Percentiles rank a stretch among this genome's conserved stretches.
Conservation (phyloP, 495 filamentous ascomycete genomes). For the Cudoniella acicularis region DNA sequence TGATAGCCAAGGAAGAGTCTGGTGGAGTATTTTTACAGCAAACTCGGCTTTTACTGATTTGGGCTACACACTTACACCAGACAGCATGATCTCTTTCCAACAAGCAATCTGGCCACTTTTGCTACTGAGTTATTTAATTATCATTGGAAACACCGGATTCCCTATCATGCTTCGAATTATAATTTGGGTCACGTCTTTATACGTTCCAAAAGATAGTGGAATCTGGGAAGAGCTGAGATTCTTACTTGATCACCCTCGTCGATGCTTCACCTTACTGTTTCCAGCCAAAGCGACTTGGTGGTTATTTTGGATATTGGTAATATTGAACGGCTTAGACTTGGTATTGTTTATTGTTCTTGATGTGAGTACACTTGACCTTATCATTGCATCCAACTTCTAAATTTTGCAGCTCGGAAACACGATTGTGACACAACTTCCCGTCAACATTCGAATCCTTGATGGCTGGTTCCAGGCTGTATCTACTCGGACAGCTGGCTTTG, state of each 20-base stretch:
- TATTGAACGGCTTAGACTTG: conserved; percentile 77
- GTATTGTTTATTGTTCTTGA: conserved; percentile 90
- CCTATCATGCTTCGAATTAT: conserved; percentile 87
- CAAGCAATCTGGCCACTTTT: conserved; percentile 70
- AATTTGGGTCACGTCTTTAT: conserved; percentile 70
- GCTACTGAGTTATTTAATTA: conserved; percentile 73
- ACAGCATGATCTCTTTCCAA: conserved; percentile 88
- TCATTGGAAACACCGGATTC: conserved; percentile 92
- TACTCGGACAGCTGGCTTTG: conserved; percentile 85
- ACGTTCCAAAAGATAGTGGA: conserved; percentile 54
- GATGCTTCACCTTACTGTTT: conserved; percentile 93
- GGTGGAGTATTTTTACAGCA: conserved; percentile 91
- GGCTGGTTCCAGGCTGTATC: conserved; percentile 85
- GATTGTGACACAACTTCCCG: conserved; percentile 55
- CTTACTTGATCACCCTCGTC: conserved; percentile 86
- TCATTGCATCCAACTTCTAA: neutral
- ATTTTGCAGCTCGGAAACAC: conserved; percentile 60
- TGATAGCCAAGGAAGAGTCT: conserved; percentile 61
- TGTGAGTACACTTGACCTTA: conserved; percentile 44
- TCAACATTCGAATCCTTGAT: conserved; percentile 70
- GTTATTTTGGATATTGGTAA: conserved; percentile 81
- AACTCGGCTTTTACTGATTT: conserved; percentile 87
- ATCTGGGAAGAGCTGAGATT: conserved; percentile 88
- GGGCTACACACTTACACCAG: conserved; percentile 80
- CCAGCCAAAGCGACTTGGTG: conserved; percentile 91